A percentile compares a stretch with the other conserved stretches of the same genome.
Conservation (phyloP, 257 asterid genomes). For the Lantana camara region DNA sequence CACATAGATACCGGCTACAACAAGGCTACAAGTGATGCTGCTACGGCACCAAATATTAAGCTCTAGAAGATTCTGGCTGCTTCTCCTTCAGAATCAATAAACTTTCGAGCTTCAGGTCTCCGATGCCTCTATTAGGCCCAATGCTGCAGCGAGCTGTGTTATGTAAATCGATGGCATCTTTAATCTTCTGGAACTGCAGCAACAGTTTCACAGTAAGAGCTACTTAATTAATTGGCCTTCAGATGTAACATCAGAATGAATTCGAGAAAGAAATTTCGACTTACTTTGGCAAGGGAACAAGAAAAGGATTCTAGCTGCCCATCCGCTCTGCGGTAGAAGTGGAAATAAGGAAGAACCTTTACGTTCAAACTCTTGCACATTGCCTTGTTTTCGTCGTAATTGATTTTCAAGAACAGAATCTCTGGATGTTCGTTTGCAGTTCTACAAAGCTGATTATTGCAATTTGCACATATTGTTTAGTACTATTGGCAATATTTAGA, state of each 20-base stretch:
- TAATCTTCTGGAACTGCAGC: conserved; percentile 71
- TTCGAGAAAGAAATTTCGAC: no score
- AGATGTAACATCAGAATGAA: no score
- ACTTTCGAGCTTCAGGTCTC: conserved; percentile 51
- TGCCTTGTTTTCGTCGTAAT: conserved; percentile 84
- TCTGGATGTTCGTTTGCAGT: conserved; percentile 74
- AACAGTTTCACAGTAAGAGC: background rate
- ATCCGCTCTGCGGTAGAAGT: conserved; percentile 93
- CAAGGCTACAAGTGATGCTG: conserved; percentile 5
- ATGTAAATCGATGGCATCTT: conserved; percentile 64
- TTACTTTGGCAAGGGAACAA: conserved; percentile 93
- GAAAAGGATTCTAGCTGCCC: conserved; percentile 91
- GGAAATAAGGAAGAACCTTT: conserved; percentile 93
- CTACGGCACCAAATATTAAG: background rate
- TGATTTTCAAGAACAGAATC: conserved; percentile 77
- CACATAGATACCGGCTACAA: background rate
- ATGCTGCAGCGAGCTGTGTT: conserved; percentile 81
- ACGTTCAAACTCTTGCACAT: conserved; percentile 91
- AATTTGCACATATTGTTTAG: background rate
- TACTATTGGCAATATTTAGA: background rate
- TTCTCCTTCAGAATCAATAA: conserved; percentile 40
- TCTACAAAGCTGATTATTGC: conserved; percentile 69
- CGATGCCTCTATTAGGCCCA: conserved; percentile 72
- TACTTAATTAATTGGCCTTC: background rate
- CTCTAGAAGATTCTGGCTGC: conserved; percentile 37